Percentiles rank a stretch among this genome's conserved stretches.
These are phyloP conservation scores for Syzygium syzygioides DNA, from an alignment of 441 rosid species.

Conservation along the genomic window DNA sequence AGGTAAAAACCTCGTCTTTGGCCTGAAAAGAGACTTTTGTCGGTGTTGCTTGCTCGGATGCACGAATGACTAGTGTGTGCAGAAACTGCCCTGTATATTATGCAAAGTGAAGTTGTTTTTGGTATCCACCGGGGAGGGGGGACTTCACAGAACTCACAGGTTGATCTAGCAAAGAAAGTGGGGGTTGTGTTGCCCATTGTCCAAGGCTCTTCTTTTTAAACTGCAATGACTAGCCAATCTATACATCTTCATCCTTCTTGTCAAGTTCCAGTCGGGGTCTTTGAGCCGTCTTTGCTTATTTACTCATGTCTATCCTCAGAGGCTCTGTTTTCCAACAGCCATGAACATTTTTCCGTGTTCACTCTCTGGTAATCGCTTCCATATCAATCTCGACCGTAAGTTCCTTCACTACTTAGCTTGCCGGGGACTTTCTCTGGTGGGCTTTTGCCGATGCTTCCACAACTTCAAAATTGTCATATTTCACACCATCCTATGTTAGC, in stretches of 20 bases:
- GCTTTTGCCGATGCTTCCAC: background rate
- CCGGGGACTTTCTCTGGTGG: background rate
- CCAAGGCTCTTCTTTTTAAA: background rate
- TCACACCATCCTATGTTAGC: background rate
- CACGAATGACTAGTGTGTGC: background rate
- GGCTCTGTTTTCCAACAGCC: background rate
- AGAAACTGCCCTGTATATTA: background rate
- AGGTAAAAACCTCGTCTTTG: background rate
- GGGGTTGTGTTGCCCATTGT: background rate
- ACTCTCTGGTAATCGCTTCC: background rate
- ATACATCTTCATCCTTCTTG: background rate
- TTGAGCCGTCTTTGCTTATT: background rate
- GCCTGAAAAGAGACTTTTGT: background rate
- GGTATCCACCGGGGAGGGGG: background rate
- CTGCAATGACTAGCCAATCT: background rate
- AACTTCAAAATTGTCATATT: background rate
- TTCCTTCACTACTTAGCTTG: background rate
- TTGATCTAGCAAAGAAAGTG: background rate
- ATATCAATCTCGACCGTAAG: background rate
- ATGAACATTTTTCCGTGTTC: background rate
- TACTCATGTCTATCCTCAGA: background rate
- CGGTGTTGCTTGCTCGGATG: background rate
- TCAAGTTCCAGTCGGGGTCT: background rate
- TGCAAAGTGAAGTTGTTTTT: background rate
- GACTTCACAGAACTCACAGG: background rate